Conservation (phyloP, 768 basidiomycete species). For the Rhodotorula babjevae region DNA sequence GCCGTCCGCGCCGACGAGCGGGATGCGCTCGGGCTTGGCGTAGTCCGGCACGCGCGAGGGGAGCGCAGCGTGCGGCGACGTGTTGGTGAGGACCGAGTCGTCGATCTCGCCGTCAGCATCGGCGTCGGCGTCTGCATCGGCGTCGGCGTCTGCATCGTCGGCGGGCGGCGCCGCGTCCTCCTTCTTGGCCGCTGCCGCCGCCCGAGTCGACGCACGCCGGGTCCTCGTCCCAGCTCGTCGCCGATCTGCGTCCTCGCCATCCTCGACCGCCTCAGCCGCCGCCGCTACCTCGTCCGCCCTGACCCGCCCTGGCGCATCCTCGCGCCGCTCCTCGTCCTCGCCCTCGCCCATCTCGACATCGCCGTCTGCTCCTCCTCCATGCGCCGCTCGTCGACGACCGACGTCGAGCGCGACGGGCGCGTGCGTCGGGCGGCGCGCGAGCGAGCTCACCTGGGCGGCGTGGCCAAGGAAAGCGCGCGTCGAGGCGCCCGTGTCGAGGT, state of each 20-base stretch:
- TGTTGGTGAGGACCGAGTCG: background rate
- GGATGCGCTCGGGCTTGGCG: background rate
- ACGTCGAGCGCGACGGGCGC: conserved; percentile 39
- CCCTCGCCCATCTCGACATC: conserved; percentile 13
- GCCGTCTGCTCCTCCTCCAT: conserved; percentile 37
- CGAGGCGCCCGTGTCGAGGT: conserved; percentile 80
- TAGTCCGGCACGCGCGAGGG: background rate
- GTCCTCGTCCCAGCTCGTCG: background rate
- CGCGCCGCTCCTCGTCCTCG: background rate
- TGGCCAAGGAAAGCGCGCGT: conserved; percentile 74
- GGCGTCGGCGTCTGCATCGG: background rate
- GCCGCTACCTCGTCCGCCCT: conserved; percentile 10
- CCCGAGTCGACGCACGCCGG: no score
- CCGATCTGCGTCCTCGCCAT: background rate
- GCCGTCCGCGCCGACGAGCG: conserved; percentile 4
- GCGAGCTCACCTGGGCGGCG: conserved; percentile 73
- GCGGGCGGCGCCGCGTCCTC: background rate
- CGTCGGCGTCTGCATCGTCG: background rate
- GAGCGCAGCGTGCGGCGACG: conserved; percentile 3
- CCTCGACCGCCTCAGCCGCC: background rate
- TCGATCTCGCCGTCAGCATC: conserved; percentile 35
- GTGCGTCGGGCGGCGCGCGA: conserved; percentile 66
- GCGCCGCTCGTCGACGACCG: background rate
- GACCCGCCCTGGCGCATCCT: background rate
- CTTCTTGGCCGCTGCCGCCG: background rate